phyloP scores from a whole-genome alignment of 225 moss, liverwort and hornwort species.

The Bryoerythrophyllum caledonicum region DNA sequence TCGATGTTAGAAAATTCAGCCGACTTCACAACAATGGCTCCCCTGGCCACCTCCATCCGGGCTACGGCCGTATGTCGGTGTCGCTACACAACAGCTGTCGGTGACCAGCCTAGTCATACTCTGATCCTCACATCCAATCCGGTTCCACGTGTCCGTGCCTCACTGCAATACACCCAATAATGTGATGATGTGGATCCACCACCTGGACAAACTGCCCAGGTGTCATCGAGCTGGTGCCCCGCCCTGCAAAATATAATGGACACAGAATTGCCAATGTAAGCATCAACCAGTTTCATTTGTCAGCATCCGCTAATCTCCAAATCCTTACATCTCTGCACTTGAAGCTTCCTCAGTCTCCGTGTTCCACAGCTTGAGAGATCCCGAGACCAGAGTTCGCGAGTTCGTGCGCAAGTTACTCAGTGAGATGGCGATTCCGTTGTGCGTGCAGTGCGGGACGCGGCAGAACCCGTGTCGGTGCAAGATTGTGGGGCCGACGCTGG shows the following conservation, averaged over 20 bases:
- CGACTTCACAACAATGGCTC: background rate
- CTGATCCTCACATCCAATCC: background rate
- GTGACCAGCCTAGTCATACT: background rate
- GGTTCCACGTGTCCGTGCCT: background rate
- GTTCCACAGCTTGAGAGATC: no score
- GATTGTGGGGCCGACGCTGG: constrained; percentile 66
- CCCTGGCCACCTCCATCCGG: no score
- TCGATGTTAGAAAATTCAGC: no score
- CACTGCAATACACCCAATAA: background rate
- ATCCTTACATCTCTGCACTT: no score
- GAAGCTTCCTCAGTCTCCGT: no score
- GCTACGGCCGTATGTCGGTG: background rate
- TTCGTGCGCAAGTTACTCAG: background rate
- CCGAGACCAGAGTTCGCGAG: no score
- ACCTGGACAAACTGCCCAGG: background rate
- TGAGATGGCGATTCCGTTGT: constrained; percentile 59
- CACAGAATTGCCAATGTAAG: no score
- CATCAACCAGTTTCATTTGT: no score
- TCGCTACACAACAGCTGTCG: background rate
- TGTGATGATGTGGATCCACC: background rate
- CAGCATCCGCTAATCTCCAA: no score
- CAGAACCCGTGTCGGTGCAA: constrained; percentile 71
- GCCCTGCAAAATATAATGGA: background rate
- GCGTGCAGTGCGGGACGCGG: constrained; percentile 55
- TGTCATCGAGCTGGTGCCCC: background rate